Percentiles rank a stretch among this genome's conserved stretches.
These are phyloP conservation scores for Pistacia atlantica DNA, from an alignment of 345 rosid genomes.

Conservation along the genomic window DNA sequence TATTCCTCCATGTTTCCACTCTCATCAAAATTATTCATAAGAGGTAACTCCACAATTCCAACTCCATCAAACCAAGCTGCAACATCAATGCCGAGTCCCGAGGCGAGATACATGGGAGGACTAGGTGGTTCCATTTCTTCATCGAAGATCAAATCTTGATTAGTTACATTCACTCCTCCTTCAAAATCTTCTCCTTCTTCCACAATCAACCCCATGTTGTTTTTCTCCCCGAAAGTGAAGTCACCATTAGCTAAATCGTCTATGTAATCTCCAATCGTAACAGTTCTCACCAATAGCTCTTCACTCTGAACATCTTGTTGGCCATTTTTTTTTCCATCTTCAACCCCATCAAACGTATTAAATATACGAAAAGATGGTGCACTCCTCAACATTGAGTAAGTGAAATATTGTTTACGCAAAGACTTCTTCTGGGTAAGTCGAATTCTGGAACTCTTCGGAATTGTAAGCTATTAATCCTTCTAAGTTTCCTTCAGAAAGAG, in stretches of 20 bases:
- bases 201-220: slow-evolving; percentile 36
- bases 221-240: slow-evolving; percentile 49
- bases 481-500: slow-evolving; percentile 36
- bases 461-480: slow-evolving; percentile 19
- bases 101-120: slow-evolving; percentile 71
- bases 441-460: slow-evolving; percentile 24
- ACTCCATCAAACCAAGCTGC: slow-evolving; percentile 29
- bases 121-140: slow-evolving; percentile 51
- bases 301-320: slow-evolving; percentile 17
- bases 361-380: slow-evolving; percentile 61
- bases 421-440: slow-evolving; percentile 18
- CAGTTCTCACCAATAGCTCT: slow-evolving; percentile 38
- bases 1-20: slow-evolving; percentile 47
- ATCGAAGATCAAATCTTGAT: neutral
- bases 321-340: slow-evolving; percentile 20
- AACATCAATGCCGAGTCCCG: slow-evolving; percentile 62
- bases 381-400: slow-evolving; percentile 46
- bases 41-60: slow-evolving; percentile 32
- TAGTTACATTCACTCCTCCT: slow-evolving; percentile 15
- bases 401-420: neutral
- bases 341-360: slow-evolving; percentile 32
- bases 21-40: slow-evolving; percentile 39
- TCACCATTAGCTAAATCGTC: slow-evolving; percentile 35
- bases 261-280: slow-evolving; percentile 47
- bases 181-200: slow-evolving; percentile 44